phyloP scores from a whole-genome alignment of 2,329 filamentous ascomycete species.

The Lachnellula arida region DNA sequence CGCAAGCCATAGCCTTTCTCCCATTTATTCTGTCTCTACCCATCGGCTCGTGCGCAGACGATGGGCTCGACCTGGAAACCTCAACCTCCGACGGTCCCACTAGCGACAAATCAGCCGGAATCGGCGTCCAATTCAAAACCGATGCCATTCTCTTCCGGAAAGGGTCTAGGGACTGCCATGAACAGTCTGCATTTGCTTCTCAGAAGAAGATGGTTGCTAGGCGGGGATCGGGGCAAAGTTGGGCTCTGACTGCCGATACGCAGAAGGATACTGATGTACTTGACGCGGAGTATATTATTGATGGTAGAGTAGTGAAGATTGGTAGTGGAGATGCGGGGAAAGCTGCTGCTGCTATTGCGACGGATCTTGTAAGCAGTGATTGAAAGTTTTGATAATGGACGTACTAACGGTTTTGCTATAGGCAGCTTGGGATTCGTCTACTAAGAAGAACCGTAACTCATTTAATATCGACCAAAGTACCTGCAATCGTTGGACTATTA shows the following conservation, averaged over 20 bases:
- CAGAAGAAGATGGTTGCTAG: background rate
- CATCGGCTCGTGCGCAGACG: no score
- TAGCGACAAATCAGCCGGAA: no score
- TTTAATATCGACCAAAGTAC: background rate
- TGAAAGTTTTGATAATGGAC: background rate
- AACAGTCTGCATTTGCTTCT: background rate
- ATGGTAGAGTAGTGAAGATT: background rate
- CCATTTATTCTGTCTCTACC: no score
- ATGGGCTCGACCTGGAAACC: no score
- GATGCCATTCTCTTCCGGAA: background rate
- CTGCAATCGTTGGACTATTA: background rate
- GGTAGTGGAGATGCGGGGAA: background rate
- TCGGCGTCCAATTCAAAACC: no score
- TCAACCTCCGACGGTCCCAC: no score
- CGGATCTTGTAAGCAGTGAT: background rate
- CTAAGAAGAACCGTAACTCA: background rate
- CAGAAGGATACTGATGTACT: background rate
- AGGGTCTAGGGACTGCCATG: background rate
- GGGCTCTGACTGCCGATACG: background rate
- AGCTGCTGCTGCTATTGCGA: background rate
- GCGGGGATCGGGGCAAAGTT: background rate
- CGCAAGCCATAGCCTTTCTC: no score
- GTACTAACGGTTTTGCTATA: background rate
- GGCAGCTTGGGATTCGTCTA: background rate
- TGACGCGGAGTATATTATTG: background rate